Conservation (phyloP, 352 stramenopile species). For the Globisporangium ultimum region DNA sequence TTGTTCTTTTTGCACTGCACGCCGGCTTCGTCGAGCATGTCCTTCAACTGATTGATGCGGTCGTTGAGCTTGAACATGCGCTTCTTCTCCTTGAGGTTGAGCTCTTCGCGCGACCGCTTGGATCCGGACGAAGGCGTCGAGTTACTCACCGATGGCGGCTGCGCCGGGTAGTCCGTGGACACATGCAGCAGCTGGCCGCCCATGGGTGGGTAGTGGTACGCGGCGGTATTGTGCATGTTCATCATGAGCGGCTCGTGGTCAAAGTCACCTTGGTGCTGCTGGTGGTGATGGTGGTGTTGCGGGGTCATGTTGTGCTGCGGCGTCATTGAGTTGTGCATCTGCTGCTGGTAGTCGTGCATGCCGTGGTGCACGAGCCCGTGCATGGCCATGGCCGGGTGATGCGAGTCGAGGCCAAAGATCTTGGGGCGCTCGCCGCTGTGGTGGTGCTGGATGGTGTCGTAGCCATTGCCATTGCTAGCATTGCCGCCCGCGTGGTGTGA, state of each 20-base stretch:
- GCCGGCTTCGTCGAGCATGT: conserved; percentile 54
- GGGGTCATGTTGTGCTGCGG: conserved; percentile 37
- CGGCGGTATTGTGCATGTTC: conserved; percentile 27
- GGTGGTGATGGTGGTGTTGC: conserved; percentile 52
- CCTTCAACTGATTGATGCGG: conserved; percentile 76
- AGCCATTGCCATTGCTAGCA: conserved; percentile 17
- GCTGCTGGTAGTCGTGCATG: conserved; percentile 37
- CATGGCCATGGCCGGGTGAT: conserved; percentile 16
- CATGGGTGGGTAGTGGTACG: conserved; percentile 48
- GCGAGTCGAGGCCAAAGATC: conserved; percentile 41
- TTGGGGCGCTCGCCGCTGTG: conserved; percentile 60
- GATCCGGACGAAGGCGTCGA: conserved; percentile 26
- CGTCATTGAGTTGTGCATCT: conserved; percentile 31
- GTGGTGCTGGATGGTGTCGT: conserved; percentile 20
- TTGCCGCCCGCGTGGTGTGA: conserved; percentile 16
- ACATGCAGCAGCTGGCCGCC: conserved; percentile 51
- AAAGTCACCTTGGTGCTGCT: conserved; percentile 35
- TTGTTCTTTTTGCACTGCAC: conserved; percentile 81
- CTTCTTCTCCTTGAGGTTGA: conserved; percentile 88
- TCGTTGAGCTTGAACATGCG: conserved; percentile 90
- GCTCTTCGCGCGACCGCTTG: conserved; percentile 71
- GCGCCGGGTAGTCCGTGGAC: conserved; percentile 19
- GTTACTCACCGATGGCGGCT: conserved; percentile 6
- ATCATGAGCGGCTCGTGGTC: conserved; percentile 63
- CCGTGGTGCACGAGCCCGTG: conserved; percentile 39